A percentile compares a stretch with the other conserved stretches of the same genome.
Conservation (phyloP, 148 eudicot genomes). For the Silene uniflora region DNA sequence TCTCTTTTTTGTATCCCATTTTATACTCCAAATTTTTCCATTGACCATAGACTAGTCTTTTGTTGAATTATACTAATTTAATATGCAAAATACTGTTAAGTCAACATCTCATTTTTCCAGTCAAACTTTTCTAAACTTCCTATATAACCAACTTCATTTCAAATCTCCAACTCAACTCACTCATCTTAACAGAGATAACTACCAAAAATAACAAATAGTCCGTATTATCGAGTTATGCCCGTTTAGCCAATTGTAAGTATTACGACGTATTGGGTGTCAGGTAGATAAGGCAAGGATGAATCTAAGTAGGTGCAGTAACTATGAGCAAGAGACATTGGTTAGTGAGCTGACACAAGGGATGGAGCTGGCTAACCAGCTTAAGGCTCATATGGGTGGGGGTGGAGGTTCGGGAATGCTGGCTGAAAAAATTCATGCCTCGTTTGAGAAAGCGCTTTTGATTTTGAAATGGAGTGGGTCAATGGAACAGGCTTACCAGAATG, state of each 20-base stretch:
- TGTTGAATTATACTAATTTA: slow-evolving; percentile 15
- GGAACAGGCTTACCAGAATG: slow-evolving; percentile 36
- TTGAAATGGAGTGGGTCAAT: slow-evolving; percentile 46
- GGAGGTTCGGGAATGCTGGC: slow-evolving; percentile 37
- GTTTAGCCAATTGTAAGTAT: too few relatives aligned
- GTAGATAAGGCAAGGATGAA: slow-evolving; percentile 28
- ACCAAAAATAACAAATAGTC: too few relatives aligned
- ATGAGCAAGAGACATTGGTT: slow-evolving; percentile 33
- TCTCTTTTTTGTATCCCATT: slow-evolving; percentile 1
- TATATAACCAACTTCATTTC: slow-evolving; percentile 20
- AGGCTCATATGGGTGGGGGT: slow-evolving; percentile 37
- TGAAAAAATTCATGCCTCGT: slow-evolving; percentile 56
- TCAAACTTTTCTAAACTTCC: slow-evolving; percentile 36
- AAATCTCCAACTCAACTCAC: slow-evolving; percentile 3
- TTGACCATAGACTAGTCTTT: slow-evolving; percentile 55
- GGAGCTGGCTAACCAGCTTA: slow-evolving; percentile 63
- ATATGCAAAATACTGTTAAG: not conserved
- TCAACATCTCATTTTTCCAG: slow-evolving; percentile 46
- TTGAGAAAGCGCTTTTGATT: slow-evolving; percentile 61
- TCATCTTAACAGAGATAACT: slow-evolving; percentile 15
- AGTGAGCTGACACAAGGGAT: slow-evolving; percentile 60
- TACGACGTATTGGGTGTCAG: too few relatives aligned
- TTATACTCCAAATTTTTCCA: slow-evolving; percentile 8
- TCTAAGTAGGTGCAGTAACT: slow-evolving; percentile 4
- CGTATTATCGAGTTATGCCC: too few relatives aligned